A percentile compares a stretch with the other conserved stretches of the same genome.
phyloP scores from a whole-genome alignment of 2,329 filamentous ascomycete species.

The Penicillium sp. region DNA sequence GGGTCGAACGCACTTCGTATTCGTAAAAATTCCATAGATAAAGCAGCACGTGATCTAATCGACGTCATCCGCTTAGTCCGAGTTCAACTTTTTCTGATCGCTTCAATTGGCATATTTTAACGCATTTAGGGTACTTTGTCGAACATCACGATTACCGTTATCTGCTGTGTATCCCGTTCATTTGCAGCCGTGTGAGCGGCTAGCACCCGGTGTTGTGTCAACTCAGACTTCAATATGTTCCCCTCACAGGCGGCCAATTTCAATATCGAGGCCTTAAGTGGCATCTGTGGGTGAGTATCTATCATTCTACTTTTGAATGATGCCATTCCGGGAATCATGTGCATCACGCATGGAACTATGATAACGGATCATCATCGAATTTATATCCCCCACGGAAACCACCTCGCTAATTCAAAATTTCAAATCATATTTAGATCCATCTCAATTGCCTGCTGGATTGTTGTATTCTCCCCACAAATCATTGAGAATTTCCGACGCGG shows the following conservation, averaged over 20 bases:
- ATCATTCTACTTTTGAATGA: not conserved
- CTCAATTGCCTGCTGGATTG: conserved; percentile 95
- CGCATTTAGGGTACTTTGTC: conserved; percentile 1
- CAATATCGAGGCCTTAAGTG: conserved; percentile 84
- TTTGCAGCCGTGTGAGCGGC: not conserved
- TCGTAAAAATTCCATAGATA: no score
- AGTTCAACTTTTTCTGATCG: conserved; percentile 11
- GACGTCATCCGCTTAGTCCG: conserved; percentile 22
- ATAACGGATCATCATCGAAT: not conserved
- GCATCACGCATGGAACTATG: not conserved
- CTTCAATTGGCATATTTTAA: conserved; percentile 11
- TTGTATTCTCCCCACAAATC: conserved; percentile 96
- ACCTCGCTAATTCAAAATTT: conserved; percentile 7
- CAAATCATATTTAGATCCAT: conserved; percentile 61
- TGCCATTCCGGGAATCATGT: not conserved
- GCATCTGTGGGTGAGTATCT: conserved; percentile 72
- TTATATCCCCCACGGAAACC: not conserved
- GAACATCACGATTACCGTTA: not conserved
- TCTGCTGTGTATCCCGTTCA: not conserved
- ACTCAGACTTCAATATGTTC: conserved; percentile 28
- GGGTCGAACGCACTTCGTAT: no score
- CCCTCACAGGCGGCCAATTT: conserved; percentile 53
- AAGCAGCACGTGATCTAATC: conserved; percentile 17
- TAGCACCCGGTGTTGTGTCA: not conserved
- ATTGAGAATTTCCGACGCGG: conserved; percentile 85